Evolutionary conservation across 2,329 filamentous ascomycete species (phyloP).

Genomic region (Fusarium avenaceum): DNA sequence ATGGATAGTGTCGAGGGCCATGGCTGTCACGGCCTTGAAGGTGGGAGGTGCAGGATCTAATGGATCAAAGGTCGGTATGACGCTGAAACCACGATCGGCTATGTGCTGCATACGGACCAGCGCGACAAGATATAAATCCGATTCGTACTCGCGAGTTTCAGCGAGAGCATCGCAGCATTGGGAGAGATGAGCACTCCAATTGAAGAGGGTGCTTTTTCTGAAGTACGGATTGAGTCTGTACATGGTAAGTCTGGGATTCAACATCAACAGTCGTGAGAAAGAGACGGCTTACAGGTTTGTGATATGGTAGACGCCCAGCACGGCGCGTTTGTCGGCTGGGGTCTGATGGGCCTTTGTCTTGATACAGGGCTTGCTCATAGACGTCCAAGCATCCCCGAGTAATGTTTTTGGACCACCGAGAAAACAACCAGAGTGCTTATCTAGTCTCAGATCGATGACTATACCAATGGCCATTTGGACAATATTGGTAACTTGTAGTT

Average conservation of each 20-base stretch:
- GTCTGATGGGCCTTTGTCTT: conserved; percentile 46
- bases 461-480: conserved; percentile 57
- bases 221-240: conserved; percentile 43
- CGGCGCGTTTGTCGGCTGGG: conserved; percentile 56
- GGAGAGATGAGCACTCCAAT: conserved; percentile 52
- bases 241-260: not conserved
- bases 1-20: conserved; percentile 53
- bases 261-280: accelerated
- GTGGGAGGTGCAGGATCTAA: conserved; percentile 38
- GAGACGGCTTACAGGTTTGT: conserved; percentile 50
- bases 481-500: conserved; percentile 55
- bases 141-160: conserved; percentile 48
- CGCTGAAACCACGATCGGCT: conserved; percentile 48
- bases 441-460: conserved; percentile 56
- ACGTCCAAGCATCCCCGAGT: conserved; percentile 52
- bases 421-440: conserved; percentile 47
- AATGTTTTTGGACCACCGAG: conserved; percentile 48
- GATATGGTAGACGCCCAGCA: conserved; percentile 58
- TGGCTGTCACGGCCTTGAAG: conserved; percentile 49
- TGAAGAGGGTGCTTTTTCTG: conserved; percentile 51
- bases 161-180: conserved; percentile 53
- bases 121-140: conserved; percentile 52
- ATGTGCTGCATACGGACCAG: conserved; percentile 54
- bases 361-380: conserved; percentile 34
- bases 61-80: conserved; percentile 42